These are phyloP conservation scores for Hura crepitans DNA, from an alignment of 441 rosid genomes.

Conservation along the genomic window DNA sequence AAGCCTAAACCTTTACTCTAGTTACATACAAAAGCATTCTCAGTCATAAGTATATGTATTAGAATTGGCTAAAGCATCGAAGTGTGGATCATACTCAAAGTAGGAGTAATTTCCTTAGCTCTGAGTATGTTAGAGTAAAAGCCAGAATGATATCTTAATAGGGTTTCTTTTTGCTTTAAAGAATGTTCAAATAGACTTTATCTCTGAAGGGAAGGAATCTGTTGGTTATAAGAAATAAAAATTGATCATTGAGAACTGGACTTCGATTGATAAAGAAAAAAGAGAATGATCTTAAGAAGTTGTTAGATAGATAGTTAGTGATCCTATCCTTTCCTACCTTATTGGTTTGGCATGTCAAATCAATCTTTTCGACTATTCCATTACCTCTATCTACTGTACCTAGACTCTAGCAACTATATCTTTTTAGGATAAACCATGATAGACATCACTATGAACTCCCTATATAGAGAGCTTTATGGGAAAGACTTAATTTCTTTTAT, in stretches of 20 bases:
- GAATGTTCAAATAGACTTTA: not conserved
- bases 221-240: not conserved
- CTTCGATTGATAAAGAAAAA: conserved; percentile 6
- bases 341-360: conserved; percentile 2
- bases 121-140: not conserved
- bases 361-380: not conserved
- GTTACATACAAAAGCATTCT: too few species aligned
- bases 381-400: not conserved
- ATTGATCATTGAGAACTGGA: not conserved
- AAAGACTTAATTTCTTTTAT: too few species aligned
- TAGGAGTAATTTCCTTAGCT: not conserved
- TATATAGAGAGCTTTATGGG: too few species aligned
- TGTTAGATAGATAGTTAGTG: not conserved
- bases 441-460: too few species aligned
- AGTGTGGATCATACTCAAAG: not conserved
- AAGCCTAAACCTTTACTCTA: too few species aligned
- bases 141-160: not conserved
- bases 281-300: conserved; percentile 8
- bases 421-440: too few species aligned
- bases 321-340: not conserved
- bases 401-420: too few species aligned
- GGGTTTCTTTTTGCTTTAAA: conserved; percentile 1
- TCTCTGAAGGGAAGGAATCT: not conserved
- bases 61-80: too few species aligned
- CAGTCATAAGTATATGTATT: too few species aligned